Conservation (phyloP, 805 yeast genomes). For the Suhomyces faveliae region DNA sequence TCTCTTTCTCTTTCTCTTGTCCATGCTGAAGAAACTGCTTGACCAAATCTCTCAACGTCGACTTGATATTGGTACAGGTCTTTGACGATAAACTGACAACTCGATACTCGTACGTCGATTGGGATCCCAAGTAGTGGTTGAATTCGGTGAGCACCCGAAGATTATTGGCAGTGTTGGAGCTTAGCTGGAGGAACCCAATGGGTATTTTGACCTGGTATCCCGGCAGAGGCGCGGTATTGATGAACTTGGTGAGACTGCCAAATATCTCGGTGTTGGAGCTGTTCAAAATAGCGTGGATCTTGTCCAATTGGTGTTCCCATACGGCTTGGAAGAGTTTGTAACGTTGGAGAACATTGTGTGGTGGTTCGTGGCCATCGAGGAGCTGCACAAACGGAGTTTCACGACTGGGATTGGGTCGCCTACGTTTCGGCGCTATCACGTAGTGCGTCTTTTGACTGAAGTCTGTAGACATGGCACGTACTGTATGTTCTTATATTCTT, state of each 20-base stretch:
- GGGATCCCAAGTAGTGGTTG: slow-evolving; percentile 14
- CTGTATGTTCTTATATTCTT: no score
- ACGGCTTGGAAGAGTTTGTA: slow-evolving; percentile 21
- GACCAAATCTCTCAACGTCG: slow-evolving; percentile 33
- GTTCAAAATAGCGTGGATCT: slow-evolving; percentile 29
- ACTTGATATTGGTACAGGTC: slow-evolving; percentile 32
- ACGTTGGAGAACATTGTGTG: slow-evolving; percentile 20
- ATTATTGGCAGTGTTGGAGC: slow-evolving; percentile 43
- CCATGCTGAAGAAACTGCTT: slow-evolving; percentile 20
- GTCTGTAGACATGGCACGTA: slow-evolving; percentile 1
- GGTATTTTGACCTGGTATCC: slow-evolving; percentile 19
- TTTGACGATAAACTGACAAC: slow-evolving; percentile 31
- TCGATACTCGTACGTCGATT: slow-evolving; percentile 13
- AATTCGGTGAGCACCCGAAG: slow-evolving; percentile 38
- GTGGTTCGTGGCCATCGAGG: slow-evolving; percentile 24
- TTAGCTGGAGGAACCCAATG: slow-evolving; percentile 35
- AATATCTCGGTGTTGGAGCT: slow-evolving; percentile 33
- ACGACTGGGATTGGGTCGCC: slow-evolving; percentile 3
- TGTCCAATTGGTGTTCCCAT: slow-evolving; percentile 29
- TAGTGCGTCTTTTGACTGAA: slow-evolving; percentile 36
- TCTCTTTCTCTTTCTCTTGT: background rate
- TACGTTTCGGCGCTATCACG: slow-evolving; percentile 16
- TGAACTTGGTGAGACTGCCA: slow-evolving; percentile 23
- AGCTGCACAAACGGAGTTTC: slow-evolving; percentile 22
- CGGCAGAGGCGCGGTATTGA: slow-evolving; percentile 11